Evolutionary conservation across 768 basidiomycete genomes (phyloP), one percentile per base, ranked within the genome.

Genomic region (Psilocybe cyanescens): DNA sequence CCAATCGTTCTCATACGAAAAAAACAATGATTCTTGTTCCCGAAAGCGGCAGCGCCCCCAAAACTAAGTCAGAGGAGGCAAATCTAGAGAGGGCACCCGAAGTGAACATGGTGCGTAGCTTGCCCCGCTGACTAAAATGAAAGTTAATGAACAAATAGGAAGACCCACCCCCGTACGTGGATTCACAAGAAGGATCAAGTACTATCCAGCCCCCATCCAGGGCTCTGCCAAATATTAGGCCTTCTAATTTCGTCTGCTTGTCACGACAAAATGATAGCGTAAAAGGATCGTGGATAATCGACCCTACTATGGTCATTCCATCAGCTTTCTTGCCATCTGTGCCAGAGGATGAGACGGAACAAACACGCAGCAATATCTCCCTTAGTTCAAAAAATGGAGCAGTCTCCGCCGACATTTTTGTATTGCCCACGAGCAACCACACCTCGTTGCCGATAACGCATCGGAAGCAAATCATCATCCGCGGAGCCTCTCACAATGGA

Each of bases 241-340:
- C 78, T 0, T 70, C 68, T 60, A 78, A 80, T 59, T 76, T 68
- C 57, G 55, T 77, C 54, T 69, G 68, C 11, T 63, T 79, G 8
- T 67, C 67, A 24, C 73, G 72, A 33, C 54, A 31, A 4, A 73
- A 78, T 60, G 59, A 61, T 0, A 63, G 70, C 2, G 67, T 81
- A 31, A 74, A 71, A 60, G 79, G 75, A 8, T 61, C 63, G 1
- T 84, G 81, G 71, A 67, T 79, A 35, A 70, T 85, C 44, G 79
- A 85, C 59, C 78, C 84, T 1, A 61, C 69, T 17, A 68, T 84
- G 19, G 31, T 54, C 9, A 74, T 85, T 48, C 83, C 84, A 0
- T 3, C 66, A 0, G 58, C 73, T 16, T 55, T 81, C 39, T 69
- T 84, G 6, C 76, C 80, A 2, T 77, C 82, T 24, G 65, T 84